Base-by-base conservation (phyloP, 2,329 filamentous ascomycete species). In the Drechslerella dactyloides region DNA sequence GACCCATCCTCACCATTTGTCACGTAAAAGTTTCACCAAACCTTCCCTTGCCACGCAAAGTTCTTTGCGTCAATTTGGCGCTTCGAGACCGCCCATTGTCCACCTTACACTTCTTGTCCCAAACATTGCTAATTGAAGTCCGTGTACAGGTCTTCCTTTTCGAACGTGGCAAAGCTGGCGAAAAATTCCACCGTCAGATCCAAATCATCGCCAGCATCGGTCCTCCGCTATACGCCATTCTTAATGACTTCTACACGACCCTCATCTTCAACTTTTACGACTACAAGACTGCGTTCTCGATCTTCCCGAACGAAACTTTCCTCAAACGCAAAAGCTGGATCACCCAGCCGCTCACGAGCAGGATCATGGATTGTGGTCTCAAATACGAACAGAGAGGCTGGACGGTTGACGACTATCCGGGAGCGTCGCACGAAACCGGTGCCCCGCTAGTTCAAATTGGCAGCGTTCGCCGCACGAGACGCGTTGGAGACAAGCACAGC, bases 281-380 rank as follows among this genome's bases (percentile, higher is more conserved):
- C n/a, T 65, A 42, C 37, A 57, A 37, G 44, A 33, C n/a, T 15
- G 61, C 61, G 6, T 65, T 56, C 21, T 51, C 50, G 15, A 1
- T 65, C 6, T 65, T 65, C n/a, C 61, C 61, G n/a, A 19, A 58
- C 15, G 17, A 46, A 11, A 65, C 61, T 0, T 65, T 65, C 40
- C 11, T 57, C 5, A 27, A 44, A 27, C 7, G 23, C 5, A 40
- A 7, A 15, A 37, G 21, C 5, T 56, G 37, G 40, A 27, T 57
- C 11, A 56, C 54, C 23, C 51, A 53, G 13, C n/a, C 40, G 21
- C 27, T 33, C 27, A 62, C 51, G 17, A 35, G 13, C 3, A 53
- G 46, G n/a, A 15, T 53, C 17, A 15, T 19, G 13, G 15, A 37
- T 23, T 53, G 48, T 54, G 19, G 24, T 42, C n/a, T 10, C 15